Evolutionary conservation across 2,329 filamentous ascomycete species (phyloP).

Genomic region (Pseudogymnoascus sp.): DNA sequence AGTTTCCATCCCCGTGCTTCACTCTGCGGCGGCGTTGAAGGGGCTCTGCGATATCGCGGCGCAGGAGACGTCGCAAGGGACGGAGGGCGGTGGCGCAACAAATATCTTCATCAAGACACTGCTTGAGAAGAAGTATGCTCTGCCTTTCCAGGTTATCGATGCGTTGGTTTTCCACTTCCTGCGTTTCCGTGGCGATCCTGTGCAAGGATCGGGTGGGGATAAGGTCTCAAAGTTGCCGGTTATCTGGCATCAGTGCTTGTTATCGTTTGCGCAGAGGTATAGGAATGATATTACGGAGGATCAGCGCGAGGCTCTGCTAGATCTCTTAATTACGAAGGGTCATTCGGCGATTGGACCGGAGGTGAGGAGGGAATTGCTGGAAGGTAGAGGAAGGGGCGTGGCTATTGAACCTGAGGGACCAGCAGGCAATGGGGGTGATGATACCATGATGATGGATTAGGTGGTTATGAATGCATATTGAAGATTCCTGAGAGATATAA

Average conservation of each 20-base stretch:
- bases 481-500: not conserved
- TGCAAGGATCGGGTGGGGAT: constrained; percentile 40
- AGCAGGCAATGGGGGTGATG: constrained; percentile 60
- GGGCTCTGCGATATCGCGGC: constrained; percentile 91
- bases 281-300: constrained; percentile 95
- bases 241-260: constrained; percentile 89
- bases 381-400: constrained; percentile 79
- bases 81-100: constrained; percentile 82
- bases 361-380: constrained; percentile 79
- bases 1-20: constrained; percentile 82
- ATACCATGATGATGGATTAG: constrained; percentile 74
- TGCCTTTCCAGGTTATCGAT: constrained; percentile 92
- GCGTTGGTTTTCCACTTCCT: constrained; percentile 95
- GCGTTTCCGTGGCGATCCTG: constrained; percentile 70
- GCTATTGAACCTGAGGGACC: constrained; percentile 52
- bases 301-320: constrained; percentile 82
- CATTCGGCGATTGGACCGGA: constrained; percentile 88
- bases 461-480: constrained; percentile 8
- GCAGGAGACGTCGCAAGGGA: constrained; percentile 75
- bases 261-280: constrained; percentile 91
- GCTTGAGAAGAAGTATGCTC: constrained; percentile 92
- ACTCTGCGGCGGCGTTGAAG: constrained; percentile 87
- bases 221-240: constrained; percentile 72
- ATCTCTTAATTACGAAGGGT: constrained; percentile 76
- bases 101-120: constrained; percentile 93